Base-by-base conservation (phyloP, 2,329 filamentous ascomycete species). In the Ascochyta clinopodiicola region DNA sequence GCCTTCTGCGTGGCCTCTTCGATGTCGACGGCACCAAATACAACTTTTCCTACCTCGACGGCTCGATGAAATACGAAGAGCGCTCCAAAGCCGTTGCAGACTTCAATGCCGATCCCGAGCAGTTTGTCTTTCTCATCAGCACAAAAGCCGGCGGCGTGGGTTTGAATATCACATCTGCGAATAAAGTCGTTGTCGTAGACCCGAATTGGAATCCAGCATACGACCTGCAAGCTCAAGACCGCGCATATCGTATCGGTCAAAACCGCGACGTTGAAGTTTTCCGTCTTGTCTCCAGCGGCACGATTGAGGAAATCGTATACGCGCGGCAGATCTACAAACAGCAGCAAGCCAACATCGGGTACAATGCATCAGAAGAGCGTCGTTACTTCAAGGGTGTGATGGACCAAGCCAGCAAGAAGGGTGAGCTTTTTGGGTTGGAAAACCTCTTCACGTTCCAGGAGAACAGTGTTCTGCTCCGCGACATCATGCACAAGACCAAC, bases 401-500 rank as follows among this genome's bases (percentile, higher is more conserved):
- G 76, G 89, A 96, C 59, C 86, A 91, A 62, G 86, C 86, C 22
- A 85, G 86, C 25, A 87, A 93, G 61, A 94, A 94, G 65, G 95
- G 95, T 15, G 95, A 99, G 74, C 91, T 99, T 21, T 99, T 99
- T 64, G 95, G 95, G 0, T 82, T 98, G 2, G 78, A 84, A 21
- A 99, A 99, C 63, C 83, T 99, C 12, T 92, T 99, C 66, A 86
- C 86, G 0, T 97, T 91, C 60, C 87, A 92, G 60, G 85, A 86
- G 43, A 86, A 93, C 62, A 90, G 90, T 56, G 84, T 96, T 12
- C 83, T 97, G 13, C 83, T 98, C 5, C 86, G 91, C n/a, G 92
- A 97, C 51, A 98, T 99, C 64, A 92, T 99, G 66, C 96, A 98
- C 80, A 96, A 97, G 76, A 98, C 95, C 25, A 99, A 99, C 68